A percentile compares a stretch with the other conserved stretches of the same genome.
Evolutionary conservation across 2,329 filamentous ascomycete species (phyloP).

Genomic region (Raffaelea albimanens): DNA sequence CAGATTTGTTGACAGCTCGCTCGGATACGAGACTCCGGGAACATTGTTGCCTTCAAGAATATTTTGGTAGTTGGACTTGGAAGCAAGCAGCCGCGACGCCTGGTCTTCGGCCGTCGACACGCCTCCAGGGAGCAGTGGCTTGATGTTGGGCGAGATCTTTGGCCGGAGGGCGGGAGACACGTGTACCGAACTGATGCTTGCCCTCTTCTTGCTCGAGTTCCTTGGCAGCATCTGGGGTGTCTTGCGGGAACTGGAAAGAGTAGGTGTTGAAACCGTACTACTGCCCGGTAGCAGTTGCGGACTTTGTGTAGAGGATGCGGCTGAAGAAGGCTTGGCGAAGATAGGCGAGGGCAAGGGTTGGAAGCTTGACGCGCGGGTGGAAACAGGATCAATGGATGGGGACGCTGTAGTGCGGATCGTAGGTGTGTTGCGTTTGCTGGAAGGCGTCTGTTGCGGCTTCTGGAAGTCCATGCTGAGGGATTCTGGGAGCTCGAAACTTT

Average conservation of each 20-base stretch:
- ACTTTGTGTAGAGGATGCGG: conserved; percentile 53
- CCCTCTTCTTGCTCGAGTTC: conserved; percentile 53
- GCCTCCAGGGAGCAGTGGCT: conserved; percentile 66
- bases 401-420: conserved; percentile 10
- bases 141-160: conserved; percentile 88
- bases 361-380: conserved; percentile 41
- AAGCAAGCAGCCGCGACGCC: conserved; percentile 68
- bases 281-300: conserved; percentile 53
- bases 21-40: conserved; percentile 83
- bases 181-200: conserved; percentile 62
- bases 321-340: conserved; percentile 27
- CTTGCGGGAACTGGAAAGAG: conserved; percentile 32
- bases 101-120: conserved; percentile 45
- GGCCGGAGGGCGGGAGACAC: conserved; percentile 80
- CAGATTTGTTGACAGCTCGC: conserved; percentile 82
- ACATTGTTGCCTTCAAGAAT: conserved; percentile 88
- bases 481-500: conserved; percentile 62
- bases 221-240: conserved; percentile 49
- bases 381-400: conserved; percentile 25
- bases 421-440: conserved; percentile 31
- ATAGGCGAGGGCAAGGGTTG: conserved; percentile 38
- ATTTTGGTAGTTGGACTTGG: conserved; percentile 97
- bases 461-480: conserved; percentile 44
- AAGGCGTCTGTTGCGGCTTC: conserved; percentile 34
- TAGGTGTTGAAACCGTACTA: conserved; percentile 5